Percentiles rank a stretch among this genome's conserved stretches.
phyloP scores from a whole-genome alignment of 352 stramenopile genomes.

The Pythium sp. region DNA sequence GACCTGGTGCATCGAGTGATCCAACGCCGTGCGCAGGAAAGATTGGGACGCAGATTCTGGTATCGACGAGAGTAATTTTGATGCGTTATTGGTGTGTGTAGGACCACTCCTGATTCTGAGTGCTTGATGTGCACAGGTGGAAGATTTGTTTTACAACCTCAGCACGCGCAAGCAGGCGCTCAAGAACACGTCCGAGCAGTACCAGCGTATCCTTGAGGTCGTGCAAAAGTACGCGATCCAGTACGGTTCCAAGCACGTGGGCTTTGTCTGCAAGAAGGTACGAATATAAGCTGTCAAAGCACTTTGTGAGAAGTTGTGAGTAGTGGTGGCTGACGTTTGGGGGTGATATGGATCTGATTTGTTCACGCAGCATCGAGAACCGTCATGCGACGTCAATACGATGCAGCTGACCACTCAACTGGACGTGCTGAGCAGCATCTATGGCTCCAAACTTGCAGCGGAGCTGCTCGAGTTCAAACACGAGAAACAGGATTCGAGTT shows the following conservation, averaged over 20 bases:
- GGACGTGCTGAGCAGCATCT: constrained; percentile 75
- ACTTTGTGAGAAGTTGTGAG: neutral
- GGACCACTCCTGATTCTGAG: neutral
- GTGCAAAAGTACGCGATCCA: constrained; percentile 97
- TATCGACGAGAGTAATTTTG: constrained; percentile 10
- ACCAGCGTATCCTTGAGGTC: constrained; percentile 92
- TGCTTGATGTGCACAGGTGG: constrained; percentile 43
- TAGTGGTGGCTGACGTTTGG: neutral
- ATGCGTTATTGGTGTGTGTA: neutral
- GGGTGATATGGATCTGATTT: neutral
- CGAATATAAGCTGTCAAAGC: neutral
- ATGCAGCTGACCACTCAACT: constrained; percentile 56
- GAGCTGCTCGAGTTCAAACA: constrained; percentile 60
- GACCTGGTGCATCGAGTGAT: constrained; percentile 56
- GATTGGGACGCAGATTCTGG: constrained; percentile 77
- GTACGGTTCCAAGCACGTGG: constrained; percentile 82
- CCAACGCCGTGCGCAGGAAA: constrained; percentile 75
- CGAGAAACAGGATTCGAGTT: constrained; percentile 19
- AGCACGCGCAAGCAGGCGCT: constrained; percentile 91
- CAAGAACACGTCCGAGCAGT: constrained; percentile 93
- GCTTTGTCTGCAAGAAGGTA: constrained; percentile 95
- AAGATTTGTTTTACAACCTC: constrained; percentile 99
- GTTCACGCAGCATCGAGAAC: constrained; percentile 53
- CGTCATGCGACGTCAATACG: constrained; percentile 80
- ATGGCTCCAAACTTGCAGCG: constrained; percentile 60